Conservation (phyloP, 371 early-diverging fungal genomes). For the Actinomortierella wolfii region DNA sequence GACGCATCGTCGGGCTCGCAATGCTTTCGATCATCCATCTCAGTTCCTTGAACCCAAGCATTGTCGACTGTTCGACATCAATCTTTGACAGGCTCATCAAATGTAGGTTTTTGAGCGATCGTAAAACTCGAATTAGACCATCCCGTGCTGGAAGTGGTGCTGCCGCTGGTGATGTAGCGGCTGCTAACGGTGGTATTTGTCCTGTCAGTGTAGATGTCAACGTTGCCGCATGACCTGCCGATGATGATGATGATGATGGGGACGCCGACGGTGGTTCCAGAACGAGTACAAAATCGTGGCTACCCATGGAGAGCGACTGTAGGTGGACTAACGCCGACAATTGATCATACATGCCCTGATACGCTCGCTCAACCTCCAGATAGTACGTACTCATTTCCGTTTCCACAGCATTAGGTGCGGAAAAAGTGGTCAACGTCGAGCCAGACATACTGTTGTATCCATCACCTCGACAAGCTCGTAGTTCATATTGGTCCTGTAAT, state of each 20-base stretch:
- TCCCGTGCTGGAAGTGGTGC: not conserved
- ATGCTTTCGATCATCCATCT: slow-evolving; percentile 7
- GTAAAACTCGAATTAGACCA: slow-evolving; percentile 1
- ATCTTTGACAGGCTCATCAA: slow-evolving; percentile 4
- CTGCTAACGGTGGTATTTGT: no score
- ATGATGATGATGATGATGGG: not conserved
- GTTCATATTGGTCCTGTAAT: no score
- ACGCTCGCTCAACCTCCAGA: no score
- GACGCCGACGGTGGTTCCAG: not conserved
- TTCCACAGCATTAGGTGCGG: no score
- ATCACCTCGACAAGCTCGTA: no score
- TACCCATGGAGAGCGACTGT: slow-evolving; percentile 4
- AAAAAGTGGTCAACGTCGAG: no score
- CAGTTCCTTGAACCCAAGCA: slow-evolving; percentile 5
- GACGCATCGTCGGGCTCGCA: slow-evolving; percentile 3
- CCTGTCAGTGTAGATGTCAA: not conserved
- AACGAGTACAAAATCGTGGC: slow-evolving; percentile 3
- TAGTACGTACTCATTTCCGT: no score
- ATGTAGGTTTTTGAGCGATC: not conserved
- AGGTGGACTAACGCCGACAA: not conserved
- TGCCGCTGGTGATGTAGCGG: no score
- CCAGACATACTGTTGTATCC: no score
- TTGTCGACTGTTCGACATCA: not conserved
- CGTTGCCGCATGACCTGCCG: not conserved
- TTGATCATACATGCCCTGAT: not conserved